These are phyloP conservation scores for Talaromyces wortmannii DNA, from an alignment of 495 filamentous ascomycete genomes.

Conservation along the genomic window DNA sequence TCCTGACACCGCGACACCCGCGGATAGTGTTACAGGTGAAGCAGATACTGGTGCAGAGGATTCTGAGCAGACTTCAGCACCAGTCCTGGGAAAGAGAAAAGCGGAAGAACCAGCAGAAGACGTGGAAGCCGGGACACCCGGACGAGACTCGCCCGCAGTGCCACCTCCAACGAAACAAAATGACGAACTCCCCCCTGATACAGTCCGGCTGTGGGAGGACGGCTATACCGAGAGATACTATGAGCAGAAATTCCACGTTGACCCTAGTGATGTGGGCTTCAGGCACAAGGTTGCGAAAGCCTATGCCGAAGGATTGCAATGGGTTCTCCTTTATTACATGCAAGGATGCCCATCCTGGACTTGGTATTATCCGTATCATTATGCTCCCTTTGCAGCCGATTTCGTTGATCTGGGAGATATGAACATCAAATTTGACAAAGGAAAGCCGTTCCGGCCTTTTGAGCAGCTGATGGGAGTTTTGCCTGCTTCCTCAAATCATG, in stretches of 20 bases:
- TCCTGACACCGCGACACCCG: conserved; percentile 11
- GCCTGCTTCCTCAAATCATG: conserved; percentile 84
- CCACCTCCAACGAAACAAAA: conserved; percentile 31
- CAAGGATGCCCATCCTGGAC: conserved; percentile 97
- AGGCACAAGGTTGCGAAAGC: conserved; percentile 84
- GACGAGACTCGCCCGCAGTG: conserved; percentile 43
- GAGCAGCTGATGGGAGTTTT: conserved; percentile 99
- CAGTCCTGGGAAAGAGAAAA: conserved; percentile 55
- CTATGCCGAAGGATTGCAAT: conserved; percentile 95
- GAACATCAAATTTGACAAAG: conserved; percentile 76
- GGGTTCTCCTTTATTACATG: conserved; percentile 97
- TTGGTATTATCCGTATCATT: conserved; percentile 99
- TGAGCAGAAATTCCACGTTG: conserved; percentile 91
- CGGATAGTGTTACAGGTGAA: conserved; percentile 3
- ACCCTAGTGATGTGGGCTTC: conserved; percentile 74
- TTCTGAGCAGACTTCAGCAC: conserved; percentile 22
- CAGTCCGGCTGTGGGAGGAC: conserved; percentile 87
- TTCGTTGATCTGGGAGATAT: conserved; percentile 80
- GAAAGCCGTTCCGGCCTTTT: conserved; percentile 81
- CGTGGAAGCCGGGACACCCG: conserved; percentile 49
- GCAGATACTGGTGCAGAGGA: conserved; percentile 13
- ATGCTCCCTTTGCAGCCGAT: conserved; percentile 94
- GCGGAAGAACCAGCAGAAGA: conserved; percentile 57
- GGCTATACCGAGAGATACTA: conserved; percentile 96
- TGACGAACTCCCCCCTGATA: conserved; percentile 65